phyloP scores from a whole-genome alignment of 1,139 yeast genomes.

The Scheffersomyces lignicola region DNA sequence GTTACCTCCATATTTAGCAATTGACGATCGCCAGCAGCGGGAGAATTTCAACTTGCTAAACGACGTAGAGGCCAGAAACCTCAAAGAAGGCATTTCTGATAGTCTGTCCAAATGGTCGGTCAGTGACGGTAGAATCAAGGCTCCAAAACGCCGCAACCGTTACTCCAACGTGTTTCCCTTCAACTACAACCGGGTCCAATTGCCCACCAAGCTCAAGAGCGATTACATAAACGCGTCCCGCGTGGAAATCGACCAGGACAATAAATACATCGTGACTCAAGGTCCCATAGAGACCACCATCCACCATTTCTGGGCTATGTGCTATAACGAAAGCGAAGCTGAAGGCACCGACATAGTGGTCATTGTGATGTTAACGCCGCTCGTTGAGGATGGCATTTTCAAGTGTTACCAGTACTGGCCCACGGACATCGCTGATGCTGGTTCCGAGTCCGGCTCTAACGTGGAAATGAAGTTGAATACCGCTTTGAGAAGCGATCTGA shows the following conservation, averaged over 20 bases:
- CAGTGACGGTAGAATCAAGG: constrained; percentile 20
- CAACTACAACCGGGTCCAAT: constrained; percentile 34
- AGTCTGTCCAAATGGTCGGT: constrained; percentile 24
- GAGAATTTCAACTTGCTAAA: constrained; percentile 15
- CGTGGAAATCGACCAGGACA: constrained; percentile 18
- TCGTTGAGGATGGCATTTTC: constrained; percentile 55
- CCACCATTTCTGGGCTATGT: constrained; percentile 87
- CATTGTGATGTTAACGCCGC: constrained; percentile 86
- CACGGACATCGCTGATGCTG: constrained; percentile 6
- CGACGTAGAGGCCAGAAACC: constrained; percentile 17
- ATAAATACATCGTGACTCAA: constrained; percentile 41
- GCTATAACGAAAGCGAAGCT: constrained; percentile 45
- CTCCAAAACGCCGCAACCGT: constrained; percentile 28
- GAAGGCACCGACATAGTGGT: constrained; percentile 46
- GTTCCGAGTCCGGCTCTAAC: background rate
- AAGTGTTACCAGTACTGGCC: constrained; percentile 87
- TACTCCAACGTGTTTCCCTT: constrained; percentile 47
- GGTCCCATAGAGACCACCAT: constrained; percentile 68
- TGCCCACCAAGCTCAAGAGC: constrained; percentile 20
- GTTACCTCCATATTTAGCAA: background rate
- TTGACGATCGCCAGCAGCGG: constrained; percentile 10
- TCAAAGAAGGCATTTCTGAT: constrained; percentile 16
- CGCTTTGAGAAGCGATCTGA: constrained; percentile 21
- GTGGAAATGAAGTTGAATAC: constrained; percentile 1
- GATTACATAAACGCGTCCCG: constrained; percentile 48